Conservation (phyloP, 345 rosid genomes). For the Melastoma malabathricum region DNA sequence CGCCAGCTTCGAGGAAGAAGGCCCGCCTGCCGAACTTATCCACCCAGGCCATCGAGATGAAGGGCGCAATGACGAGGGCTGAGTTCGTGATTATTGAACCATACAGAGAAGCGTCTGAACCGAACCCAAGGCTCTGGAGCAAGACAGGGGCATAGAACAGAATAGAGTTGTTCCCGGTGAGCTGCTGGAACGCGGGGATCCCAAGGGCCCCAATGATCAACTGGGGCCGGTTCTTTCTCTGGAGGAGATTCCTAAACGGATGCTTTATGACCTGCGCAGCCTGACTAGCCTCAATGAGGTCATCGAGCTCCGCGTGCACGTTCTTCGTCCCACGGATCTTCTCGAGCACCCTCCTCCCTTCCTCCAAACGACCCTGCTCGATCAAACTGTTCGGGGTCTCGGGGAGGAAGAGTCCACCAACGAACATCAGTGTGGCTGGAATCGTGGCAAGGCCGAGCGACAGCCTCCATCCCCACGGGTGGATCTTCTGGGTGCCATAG, state of each 20-base stretch:
- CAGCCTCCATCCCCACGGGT: conserved; percentile 36
- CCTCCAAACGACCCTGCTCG: conserved; percentile 11
- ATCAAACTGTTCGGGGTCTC: conserved; percentile 38
- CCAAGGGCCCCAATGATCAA: conserved; percentile 54
- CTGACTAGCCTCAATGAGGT: conserved; percentile 65
- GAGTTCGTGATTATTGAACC: conserved; percentile 47
- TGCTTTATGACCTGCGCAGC: conserved; percentile 50
- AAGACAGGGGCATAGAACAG: conserved; percentile 80
- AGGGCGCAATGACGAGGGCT: conserved; percentile 40
- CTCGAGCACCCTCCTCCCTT: conserved; percentile 26
- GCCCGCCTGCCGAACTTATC: conserved; percentile 64
- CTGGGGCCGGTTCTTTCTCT: conserved; percentile 55
- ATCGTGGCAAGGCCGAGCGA: conserved; percentile 28
- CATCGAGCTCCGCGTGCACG: conserved; percentile 59
- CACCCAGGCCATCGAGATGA: conserved; percentile 57
- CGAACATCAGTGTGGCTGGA: conserved; percentile 18
- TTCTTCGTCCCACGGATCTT: conserved; percentile 57
- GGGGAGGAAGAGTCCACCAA: conserved; percentile 28
- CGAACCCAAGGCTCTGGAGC: conserved; percentile 77
- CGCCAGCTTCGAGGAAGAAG: conserved; percentile 71
- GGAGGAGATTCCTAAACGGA: conserved; percentile 58
- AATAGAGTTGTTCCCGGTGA: conserved; percentile 78
- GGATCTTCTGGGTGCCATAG: conserved; percentile 22
- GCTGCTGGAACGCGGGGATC: conserved; percentile 71
- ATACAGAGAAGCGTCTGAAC: conserved; percentile 47